Conservation (phyloP, 108 stramenopile species). For the Skeletonema potamos region DNA sequence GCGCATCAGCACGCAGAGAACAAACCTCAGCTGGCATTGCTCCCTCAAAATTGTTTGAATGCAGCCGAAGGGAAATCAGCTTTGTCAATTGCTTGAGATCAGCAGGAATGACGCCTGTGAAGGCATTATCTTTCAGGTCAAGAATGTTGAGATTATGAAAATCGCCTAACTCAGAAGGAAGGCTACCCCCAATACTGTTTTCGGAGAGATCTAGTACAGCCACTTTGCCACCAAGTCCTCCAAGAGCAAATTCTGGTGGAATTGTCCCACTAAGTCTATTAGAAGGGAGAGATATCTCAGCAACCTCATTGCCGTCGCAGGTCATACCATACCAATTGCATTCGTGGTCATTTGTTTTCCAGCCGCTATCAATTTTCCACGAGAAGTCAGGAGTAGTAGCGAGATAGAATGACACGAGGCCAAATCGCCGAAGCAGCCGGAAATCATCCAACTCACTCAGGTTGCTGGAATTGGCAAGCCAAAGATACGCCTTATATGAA, state of each 20-base stretch:
- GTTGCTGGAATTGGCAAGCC: slow-evolving; percentile 22
- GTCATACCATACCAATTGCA: slow-evolving; percentile 37
- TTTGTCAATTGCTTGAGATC: slow-evolving; percentile 55
- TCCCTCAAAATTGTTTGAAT: slow-evolving; percentile 49
- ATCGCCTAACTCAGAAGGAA: slow-evolving; percentile 61
- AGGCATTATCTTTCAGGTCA: slow-evolving; percentile 28
- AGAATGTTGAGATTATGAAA: slow-evolving; percentile 42
- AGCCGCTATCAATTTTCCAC: slow-evolving; percentile 27
- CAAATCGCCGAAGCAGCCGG: slow-evolving; percentile 31
- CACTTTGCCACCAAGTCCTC: slow-evolving; percentile 29
- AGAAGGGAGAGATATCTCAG: slow-evolving; percentile 24
- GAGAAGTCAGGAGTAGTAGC: slow-evolving; percentile 16
- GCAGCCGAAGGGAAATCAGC: slow-evolving; percentile 46
- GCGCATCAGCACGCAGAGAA: slow-evolving; percentile 9
- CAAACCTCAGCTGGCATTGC: slow-evolving; percentile 56
- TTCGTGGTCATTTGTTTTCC: slow-evolving; percentile 29
- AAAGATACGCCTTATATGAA: slow-evolving; percentile 24
- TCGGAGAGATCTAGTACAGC: slow-evolving; percentile 18
- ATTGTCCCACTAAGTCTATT: slow-evolving; percentile 38
- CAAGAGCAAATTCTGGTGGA: slow-evolving; percentile 30
- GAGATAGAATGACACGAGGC: slow-evolving; percentile 22
- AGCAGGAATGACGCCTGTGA: slow-evolving; percentile 58
- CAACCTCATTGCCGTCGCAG: slow-evolving; percentile 23
- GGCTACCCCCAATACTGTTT: slow-evolving; percentile 29
- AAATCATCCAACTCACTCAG: slow-evolving; percentile 14